phyloP scores from a whole-genome alignment of 176 grass and related monocot species.

The Bothriochloa decipiens region DNA sequence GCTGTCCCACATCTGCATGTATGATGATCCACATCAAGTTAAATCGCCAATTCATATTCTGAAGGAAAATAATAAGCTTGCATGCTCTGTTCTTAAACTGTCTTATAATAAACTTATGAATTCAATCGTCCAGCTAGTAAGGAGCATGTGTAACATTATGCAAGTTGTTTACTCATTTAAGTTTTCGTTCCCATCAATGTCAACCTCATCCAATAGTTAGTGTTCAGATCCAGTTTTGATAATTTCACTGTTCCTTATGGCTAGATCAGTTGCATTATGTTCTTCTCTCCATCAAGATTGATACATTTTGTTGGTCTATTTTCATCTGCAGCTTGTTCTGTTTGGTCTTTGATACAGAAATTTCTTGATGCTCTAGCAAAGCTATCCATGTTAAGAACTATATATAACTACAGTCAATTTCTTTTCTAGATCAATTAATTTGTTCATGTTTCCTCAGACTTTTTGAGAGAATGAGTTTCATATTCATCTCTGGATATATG shows the following conservation, averaged over 20 bases:
- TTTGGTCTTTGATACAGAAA: not conserved
- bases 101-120: not conserved
- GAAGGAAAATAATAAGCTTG: not conserved
- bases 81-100: slow-evolving; percentile 2
- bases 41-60: not conserved
- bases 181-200: not conserved
- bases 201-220: not conserved
- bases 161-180: not conserved
- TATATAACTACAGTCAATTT: not conserved
- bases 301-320: not conserved
- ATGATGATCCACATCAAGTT: not conserved
- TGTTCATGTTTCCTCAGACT: not conserved
- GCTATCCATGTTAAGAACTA: not conserved
- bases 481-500: not conserved
- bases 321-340: not conserved
- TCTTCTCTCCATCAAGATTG: not conserved
- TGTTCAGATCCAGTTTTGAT: not conserved
- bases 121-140: not conserved
- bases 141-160: not conserved
- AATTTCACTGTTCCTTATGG: not conserved
- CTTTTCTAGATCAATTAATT: not conserved
- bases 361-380: not conserved
- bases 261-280: not conserved
- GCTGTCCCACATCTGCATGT: not conserved
- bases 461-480: not conserved